These are phyloP conservation scores for Sarocladium oryzae DNA, from an alignment of 2,329 filamentous ascomycete genomes.

Conservation along the genomic window DNA sequence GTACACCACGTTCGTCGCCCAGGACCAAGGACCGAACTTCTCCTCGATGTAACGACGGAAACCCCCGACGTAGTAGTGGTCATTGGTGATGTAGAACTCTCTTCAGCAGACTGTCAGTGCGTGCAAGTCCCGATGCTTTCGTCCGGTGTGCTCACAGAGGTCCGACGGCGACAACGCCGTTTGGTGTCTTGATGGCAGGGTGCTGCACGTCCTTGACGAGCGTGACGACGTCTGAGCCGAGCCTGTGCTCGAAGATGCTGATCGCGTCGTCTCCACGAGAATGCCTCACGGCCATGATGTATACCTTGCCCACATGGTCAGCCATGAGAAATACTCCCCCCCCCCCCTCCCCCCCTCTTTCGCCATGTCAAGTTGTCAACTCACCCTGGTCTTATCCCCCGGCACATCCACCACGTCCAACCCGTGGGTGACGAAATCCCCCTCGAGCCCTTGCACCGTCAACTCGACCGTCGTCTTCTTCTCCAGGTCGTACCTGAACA, in stretches of 20 bases:
- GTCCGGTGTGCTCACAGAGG: background rate
- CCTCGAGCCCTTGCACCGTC: background rate
- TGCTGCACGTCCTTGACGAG: conserved; percentile 7
- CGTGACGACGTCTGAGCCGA: conserved; percentile 2
- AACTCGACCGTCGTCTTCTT: background rate
- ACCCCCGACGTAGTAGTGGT: conserved; percentile 1
- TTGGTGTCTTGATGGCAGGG: conserved; percentile 5
- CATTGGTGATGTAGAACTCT: conserved; percentile 5
- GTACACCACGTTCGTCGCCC: conserved; percentile 2
- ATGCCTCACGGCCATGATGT: conserved; percentile 8
- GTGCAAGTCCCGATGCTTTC: too few species aligned
- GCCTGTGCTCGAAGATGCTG: conserved; percentile 2
- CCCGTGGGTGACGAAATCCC: conserved; percentile 6
- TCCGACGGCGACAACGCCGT: background rate
- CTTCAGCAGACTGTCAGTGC: background rate
- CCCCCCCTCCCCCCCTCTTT: too few species aligned
- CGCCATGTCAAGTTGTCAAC: too few species aligned
- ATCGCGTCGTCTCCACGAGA: conserved; percentile 1
- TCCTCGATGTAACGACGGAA: background rate
- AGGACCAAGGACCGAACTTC: conserved; percentile 3
- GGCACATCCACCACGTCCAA: background rate
- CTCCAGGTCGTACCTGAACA: conserved; percentile 6
- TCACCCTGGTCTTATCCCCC: background rate
- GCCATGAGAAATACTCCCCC: too few species aligned
- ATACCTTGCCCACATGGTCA: background rate